Evolutionary conservation across 2,329 filamentous ascomycete species (phyloP), one percentile per base, ranked within the genome.

Genomic region (Helotiales sp.): DNA sequence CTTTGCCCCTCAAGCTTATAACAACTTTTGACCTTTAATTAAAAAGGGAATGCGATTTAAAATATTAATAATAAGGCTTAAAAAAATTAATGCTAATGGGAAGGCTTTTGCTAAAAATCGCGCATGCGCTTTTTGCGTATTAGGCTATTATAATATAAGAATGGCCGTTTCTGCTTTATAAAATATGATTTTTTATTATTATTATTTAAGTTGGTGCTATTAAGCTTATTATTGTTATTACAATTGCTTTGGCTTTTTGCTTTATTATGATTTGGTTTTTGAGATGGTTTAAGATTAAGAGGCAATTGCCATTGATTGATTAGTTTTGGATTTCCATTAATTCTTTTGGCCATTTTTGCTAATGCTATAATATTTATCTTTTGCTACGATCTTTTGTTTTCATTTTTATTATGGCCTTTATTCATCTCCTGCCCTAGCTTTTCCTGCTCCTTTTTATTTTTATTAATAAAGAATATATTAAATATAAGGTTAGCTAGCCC

Each of bases 161-260:
- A 69, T 32, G 20, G 52, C 37, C 34, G 62, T 58, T 69, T 72
- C 61, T 63, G 62, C 63, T 72, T 70, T 30, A 57, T 24, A 70
- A 64, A 55, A 68, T 64, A 63, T 70, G n/a, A n/a, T n/a, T n/a
- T n/a, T n/a, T n/a, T n/a, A n/a, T n/a, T n/a, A n/a, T n/a, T 17
- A 6, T 22, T n/a, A 6, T 3, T 15, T 15, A 6, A 20, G 43
- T 47, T n/a, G 17, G 17, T 5, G 43, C 17, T 47, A n/a, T 47
- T 47, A n/a, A 70, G 61, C 65, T 68, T 61, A 47, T 70, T 57
- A 49, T 69, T 45, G 34, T 63, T 67, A 37, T 65, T 7, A 67
- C 43, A 6, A 67, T 64, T 30, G 45, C 52, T 40, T 20, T 37
- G 54, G 60, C 49, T 68, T 49, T 60, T 55, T 47, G 40, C 30